Base-by-base conservation (phyloP, 345 rosid genomes). In the Bruguiera parviflora region DNA sequence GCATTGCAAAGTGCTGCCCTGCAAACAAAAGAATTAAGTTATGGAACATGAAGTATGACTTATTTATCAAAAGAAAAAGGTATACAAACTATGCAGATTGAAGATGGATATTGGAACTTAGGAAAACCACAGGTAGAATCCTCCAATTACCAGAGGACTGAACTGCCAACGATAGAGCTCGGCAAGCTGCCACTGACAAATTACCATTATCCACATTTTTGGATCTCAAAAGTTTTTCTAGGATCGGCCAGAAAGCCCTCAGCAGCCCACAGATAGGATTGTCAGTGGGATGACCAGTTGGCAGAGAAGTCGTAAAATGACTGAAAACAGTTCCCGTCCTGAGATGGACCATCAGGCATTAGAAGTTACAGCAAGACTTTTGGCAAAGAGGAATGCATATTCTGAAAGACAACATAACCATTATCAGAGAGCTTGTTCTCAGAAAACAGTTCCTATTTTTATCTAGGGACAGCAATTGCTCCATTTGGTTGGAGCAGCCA, bases 291-390 rank as follows among this genome's bases (percentile, higher is more conserved):
- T 80, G 76, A 67, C 83, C 85, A 70, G 78, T 71, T 35, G 84
- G 77, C 70, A 72, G 65, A 69, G 87, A 71, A 46, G 83, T 75
- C 6, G 85, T 82, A 64, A 89, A 94, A 84, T 89, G 91, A 80
- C 88, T 75, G 75, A 91, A 83, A 74, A 91, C 96, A 77, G 91
- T 86, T 77, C 98, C 98, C 77, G 89, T 85, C 85, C 97, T 94
- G 86, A 59, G 68, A 71, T 56, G 51, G 64, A 59, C 53, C 69
- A 52, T 33, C 22, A 32, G 27, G 31, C 35, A 74, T 52, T 52
- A 25, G 28, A 55, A 58, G 35, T 33, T 61, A 28, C 18, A 57
- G 68, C 18, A 20, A 19, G 25, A 47, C 29, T 8, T 55, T 21
- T 55, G 29, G 28, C 28, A 55, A n/a, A 55, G 58, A 55, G 29